phyloP scores from a whole-genome alignment of 2,329 filamentous ascomycete genomes.

The Hypoxylon sp. region DNA sequence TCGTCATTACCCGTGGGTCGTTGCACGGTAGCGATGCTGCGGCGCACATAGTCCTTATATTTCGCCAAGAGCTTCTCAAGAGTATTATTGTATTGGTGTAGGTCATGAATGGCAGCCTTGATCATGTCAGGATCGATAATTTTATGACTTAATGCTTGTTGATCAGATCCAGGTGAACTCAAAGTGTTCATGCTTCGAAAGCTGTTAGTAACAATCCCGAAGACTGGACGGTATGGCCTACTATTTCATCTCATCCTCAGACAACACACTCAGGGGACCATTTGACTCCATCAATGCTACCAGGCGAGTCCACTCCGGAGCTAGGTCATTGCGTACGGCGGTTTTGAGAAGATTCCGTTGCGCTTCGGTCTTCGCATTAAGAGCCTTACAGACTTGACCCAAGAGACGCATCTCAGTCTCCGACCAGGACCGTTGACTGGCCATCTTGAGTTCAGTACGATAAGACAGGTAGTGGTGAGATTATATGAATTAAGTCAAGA shows the following conservation, averaged over 20 bases:
- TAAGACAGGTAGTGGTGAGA: neutral
- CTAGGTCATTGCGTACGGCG: conserved; percentile 24
- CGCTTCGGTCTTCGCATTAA: conserved; percentile 23
- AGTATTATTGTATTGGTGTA: conserved; percentile 30
- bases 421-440: conserved; percentile 10
- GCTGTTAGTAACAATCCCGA: conserved; percentile 7
- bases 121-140: conserved; percentile 9
- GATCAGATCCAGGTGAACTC: neutral
- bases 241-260: conserved; percentile 37
- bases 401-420: conserved; percentile 34
- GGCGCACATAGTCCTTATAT: conserved; percentile 34
- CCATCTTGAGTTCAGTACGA: conserved; percentile 18
- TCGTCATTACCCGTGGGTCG: conserved; percentile 2
- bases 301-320: conserved; percentile 27
- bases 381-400: conserved; percentile 30
- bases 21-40: conserved; percentile 24
- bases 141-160: conserved; percentile 14
- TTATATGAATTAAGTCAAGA: neutral
- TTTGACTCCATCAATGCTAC: conserved; percentile 27
- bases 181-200: conserved; percentile 18
- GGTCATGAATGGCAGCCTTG: conserved; percentile 28
- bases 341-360: conserved; percentile 27
- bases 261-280: conserved; percentile 32
- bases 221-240: conserved; percentile 15
- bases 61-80: conserved; percentile 30